Conservation (phyloP, 306 rosid species). For the Senna siamea region DNA sequence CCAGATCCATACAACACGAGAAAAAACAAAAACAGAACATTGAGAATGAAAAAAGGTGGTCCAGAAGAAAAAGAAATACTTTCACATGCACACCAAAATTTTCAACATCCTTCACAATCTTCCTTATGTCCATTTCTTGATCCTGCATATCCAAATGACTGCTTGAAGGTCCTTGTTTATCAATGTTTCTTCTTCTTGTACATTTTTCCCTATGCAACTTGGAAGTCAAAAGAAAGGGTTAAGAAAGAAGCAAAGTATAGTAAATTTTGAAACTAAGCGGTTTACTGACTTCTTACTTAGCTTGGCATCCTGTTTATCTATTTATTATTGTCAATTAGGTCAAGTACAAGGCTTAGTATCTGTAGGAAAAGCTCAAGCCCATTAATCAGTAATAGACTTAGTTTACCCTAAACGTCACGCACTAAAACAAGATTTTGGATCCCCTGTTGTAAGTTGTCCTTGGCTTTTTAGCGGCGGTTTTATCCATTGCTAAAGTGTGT, state of each 20-base stretch:
- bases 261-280: neutral
- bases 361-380: no score
- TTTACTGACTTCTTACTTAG: no score
- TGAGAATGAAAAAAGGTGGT: neutral
- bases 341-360: no score
- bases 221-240: neutral
- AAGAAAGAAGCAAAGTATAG: neutral
- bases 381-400: no score
- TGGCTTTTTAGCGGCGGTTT: no score
- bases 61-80: neutral
- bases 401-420: no score
- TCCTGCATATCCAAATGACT: constrained; percentile 10
- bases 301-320: no score
- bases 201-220: constrained; percentile 33
- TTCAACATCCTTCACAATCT: constrained; percentile 51
- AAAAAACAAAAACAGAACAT: neutral
- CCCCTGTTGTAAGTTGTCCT: no score
- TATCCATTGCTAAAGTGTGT: no score
- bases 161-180: constrained; percentile 4
- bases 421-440: no score
- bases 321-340: no score
- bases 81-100: constrained; percentile 35
- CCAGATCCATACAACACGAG: neutral
- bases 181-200: constrained; percentile 43
- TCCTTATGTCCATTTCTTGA: constrained; percentile 44